Percentiles rank a stretch among this genome's conserved stretches.
Conservation (phyloP, 129 eudicot species). For the Daucus carota region DH1_v3.0 NC_030384.2:47265001-47265500, state of each 20-base stretch:
- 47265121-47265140: conserved; percentile 74
- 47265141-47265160: conserved; percentile 55
- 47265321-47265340: not conserved
- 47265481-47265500: not conserved
- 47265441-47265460: not conserved
- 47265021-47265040: too few relatives aligned
- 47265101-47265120: not conserved
- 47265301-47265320: not conserved
- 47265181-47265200: conserved; percentile 57
- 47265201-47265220: conserved; percentile 71
- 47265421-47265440: not conserved
- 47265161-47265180: conserved; percentile 34
- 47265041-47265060: too few relatives aligned
- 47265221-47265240: conserved; percentile 97
- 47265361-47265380: not conserved
- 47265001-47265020: too few relatives aligned
- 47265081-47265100: not conserved
- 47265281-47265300: conserved; percentile 16
- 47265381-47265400: not conserved
- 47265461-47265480: not conserved
- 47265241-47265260: conserved; percentile 79
- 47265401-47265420: not conserved
- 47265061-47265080: not conserved
- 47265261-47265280: conserved; percentile 78
- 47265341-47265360: not conserved